These are phyloP conservation scores for Neurospora sp. DNA, from an alignment of 495 filamentous ascomycete species.

Conservation along the genomic window DNA sequence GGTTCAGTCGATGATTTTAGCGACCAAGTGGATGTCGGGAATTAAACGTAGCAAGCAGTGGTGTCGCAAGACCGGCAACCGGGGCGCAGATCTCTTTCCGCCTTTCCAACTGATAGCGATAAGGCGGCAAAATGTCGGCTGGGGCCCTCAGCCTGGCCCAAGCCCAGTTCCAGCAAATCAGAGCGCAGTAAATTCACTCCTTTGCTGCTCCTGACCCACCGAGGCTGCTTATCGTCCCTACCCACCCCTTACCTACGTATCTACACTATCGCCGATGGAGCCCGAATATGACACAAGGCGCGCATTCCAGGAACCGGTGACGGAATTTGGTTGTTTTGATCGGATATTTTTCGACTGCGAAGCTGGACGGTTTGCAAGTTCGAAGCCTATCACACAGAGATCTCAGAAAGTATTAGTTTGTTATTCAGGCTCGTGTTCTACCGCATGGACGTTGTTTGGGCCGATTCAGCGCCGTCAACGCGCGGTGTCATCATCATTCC, in stretches of 20 bases:
- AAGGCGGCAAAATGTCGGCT: slow-evolving; percentile 22
- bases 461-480: not conserved
- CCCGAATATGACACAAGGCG: not conserved
- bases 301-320: not conserved
- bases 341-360: not conserved
- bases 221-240: not conserved
- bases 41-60: not conserved
- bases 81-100: slow-evolving; percentile 21
- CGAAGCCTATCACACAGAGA: not conserved
- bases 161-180: not conserved
- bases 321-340: not conserved
- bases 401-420: not conserved
- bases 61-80: slow-evolving; percentile 6
- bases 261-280: not conserved
- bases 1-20: not conserved
- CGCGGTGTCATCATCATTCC: not conserved
- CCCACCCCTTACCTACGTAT: not conserved
- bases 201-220: not conserved
- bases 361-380: not conserved
- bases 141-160: not conserved
- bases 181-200: not conserved
- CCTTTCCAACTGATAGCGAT: slow-evolving; percentile 20
- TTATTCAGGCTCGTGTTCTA: not conserved
- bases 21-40: not conserved
- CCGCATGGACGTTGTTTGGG: not conserved